Evolutionary conservation across 1,284 basidiomycete genomes (phyloP), one percentile per base, ranked within the genome.

Genomic region (Ganoderma meredithae): DNA sequence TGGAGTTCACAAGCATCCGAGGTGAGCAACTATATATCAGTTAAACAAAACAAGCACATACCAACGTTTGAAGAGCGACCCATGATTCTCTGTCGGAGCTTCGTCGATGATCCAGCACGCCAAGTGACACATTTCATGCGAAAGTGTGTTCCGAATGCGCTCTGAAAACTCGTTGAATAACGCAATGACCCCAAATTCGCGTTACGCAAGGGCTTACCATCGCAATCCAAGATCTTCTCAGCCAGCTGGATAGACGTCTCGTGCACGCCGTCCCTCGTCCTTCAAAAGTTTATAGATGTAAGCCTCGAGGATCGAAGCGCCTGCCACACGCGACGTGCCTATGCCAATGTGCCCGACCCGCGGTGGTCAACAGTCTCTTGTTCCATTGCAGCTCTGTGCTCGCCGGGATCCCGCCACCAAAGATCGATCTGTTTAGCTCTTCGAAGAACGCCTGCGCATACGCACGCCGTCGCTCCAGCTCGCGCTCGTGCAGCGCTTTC

Each of bases 101-200:
- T 84, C 80, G 74, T 92, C 86, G 63, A 95, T 90, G 40, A 92
- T 81, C 94, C 95, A 96, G 66, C 87, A 89, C 6, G 94, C 94
- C 36, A 96, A 80, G 78, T 95, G 95, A 71, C 94, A 96, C 90
- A 96, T 93, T 78, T 96, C 95, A 74, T 96, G 94, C 36, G 92
- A 88, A 2, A 96, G 80, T 0, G 95, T 96, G 76, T 93, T 89
- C 25, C 88, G 82, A 49, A 96, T 89, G 31, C 93, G 87, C 65
- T 92, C 91, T 94, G 66, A n/a, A 39, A 2, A 6, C 9, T 39
- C 25, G 13, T n/a, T 31, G 22, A 27, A 22, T 36, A 12, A 25
- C 31, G 8, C 22, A 5, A 12, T 22, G 10, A 36, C 12, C n/a
- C 2, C 19, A 31, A 10, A 13, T 3, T 25, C 25, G 1, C 10